Percentiles rank a stretch among this genome's conserved stretches.
Conservation (phyloP, 106 monocot genomes). For the Narthecium ossifragum region DNA sequence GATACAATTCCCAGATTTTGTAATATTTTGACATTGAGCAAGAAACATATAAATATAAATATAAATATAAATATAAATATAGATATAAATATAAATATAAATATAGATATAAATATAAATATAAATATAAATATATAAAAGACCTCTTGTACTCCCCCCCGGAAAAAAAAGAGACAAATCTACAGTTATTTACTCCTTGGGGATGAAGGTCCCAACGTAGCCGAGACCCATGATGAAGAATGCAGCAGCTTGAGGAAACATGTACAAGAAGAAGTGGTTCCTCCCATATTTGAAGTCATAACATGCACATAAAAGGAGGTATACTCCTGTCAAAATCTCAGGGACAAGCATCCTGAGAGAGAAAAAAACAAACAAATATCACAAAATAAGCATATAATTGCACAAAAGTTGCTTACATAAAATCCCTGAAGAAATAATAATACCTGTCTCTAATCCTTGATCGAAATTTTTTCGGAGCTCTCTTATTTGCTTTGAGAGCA, state of each 20-base stretch:
- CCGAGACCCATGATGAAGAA: slow-evolving; percentile 55
- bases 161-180: too few relatives aligned
- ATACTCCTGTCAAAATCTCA: slow-evolving; percentile 27
- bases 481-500: slow-evolving; percentile 13
- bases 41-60: too few relatives aligned
- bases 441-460: slow-evolving; percentile 9
- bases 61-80: too few relatives aligned
- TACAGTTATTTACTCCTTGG: too few relatives aligned
- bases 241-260: slow-evolving; percentile 40
- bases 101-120: too few relatives aligned
- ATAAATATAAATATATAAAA: too few relatives aligned
- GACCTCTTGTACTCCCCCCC: too few relatives aligned
- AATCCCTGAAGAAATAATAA: neutral
- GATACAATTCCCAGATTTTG: too few relatives aligned
- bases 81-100: too few relatives aligned
- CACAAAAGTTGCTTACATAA: neutral
- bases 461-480: neutral
- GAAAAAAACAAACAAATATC: neutral
- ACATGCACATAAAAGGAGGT: slow-evolving; percentile 31
- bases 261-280: slow-evolving; percentile 36
- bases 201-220: slow-evolving; percentile 12
- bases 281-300: slow-evolving; percentile 29
- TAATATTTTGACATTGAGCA: too few relatives aligned
- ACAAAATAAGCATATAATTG: neutral
- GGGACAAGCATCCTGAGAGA: slow-evolving; percentile 17